Percentiles rank a stretch among this genome's conserved stretches.
Conservation (phyloP, 306 rosid genomes). For the Urtica urens region DNA sequence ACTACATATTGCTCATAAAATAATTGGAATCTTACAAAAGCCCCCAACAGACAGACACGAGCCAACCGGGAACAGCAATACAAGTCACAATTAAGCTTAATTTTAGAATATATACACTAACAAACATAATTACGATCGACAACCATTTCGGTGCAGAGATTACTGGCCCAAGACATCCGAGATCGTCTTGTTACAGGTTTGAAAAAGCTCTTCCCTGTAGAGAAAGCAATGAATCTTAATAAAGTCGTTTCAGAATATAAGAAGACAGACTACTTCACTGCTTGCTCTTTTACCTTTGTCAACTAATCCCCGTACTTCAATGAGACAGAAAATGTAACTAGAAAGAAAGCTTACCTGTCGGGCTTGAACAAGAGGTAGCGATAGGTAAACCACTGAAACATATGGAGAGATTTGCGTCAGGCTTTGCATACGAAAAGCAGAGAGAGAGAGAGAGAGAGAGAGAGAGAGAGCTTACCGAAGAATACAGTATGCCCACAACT, state of each 20-base stretch:
- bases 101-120: background rate
- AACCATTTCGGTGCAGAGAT: slow-evolving; percentile 15
- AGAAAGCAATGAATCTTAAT: slow-evolving; percentile 14
- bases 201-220: slow-evolving; percentile 65
- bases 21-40: too few species aligned
- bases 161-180: slow-evolving; percentile 56
- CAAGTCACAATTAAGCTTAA: too few species aligned
- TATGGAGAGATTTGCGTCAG: slow-evolving; percentile 22
- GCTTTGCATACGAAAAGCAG: background rate
- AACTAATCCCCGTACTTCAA: background rate
- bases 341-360: slow-evolving; percentile 41
- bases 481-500: slow-evolving; percentile 60
- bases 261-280: background rate
- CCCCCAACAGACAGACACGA: too few species aligned
- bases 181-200: slow-evolving; percentile 44
- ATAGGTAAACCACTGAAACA: slow-evolving; percentile 81
- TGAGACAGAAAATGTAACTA: background rate
- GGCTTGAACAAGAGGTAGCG: slow-evolving; percentile 97
- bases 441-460: background rate
- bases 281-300: background rate
- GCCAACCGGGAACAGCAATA: too few species aligned
- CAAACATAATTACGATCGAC: background rate
- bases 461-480: slow-evolving; percentile 28
- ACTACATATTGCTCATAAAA: too few species aligned
- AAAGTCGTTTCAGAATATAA: slow-evolving; percentile 1